Evolutionary conservation across 306 rosid species (phyloP).

Genomic region (Vigna hirtella): DNA sequence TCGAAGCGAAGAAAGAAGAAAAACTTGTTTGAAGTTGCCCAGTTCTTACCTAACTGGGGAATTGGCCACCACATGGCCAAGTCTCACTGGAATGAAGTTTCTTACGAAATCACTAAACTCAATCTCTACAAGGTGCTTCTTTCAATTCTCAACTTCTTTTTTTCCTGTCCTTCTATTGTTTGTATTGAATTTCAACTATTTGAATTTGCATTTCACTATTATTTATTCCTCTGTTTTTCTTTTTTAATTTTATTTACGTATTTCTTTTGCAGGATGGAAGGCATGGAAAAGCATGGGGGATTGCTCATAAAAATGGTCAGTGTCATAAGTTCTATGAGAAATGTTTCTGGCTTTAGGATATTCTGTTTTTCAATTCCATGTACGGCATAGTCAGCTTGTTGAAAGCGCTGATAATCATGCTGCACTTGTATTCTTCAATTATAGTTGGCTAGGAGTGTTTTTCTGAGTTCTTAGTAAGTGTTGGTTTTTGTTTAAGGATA

Average conservation of each 20-base stretch:
- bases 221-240: neutral
- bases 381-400: neutral
- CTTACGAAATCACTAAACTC: conserved; percentile 87
- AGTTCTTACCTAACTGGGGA: conserved; percentile 93
- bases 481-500: too few species aligned
- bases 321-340: neutral
- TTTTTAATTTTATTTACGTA: neutral
- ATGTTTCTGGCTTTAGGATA: neutral
- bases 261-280: conserved; percentile 69
- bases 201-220: neutral
- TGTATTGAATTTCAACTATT: neutral
- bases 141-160: neutral
- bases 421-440: neutral
- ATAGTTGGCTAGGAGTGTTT: neutral
- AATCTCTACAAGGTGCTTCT: conserved; percentile 86
- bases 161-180: neutral
- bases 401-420: neutral
- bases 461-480: neutral
- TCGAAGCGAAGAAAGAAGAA: conserved; percentile 84
- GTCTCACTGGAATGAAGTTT: conserved; percentile 82
- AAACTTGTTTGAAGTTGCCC: conserved; percentile 91
- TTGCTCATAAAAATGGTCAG: conserved; percentile 84
- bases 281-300: conserved; percentile 99
- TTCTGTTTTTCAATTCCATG: neutral
- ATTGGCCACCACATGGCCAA: conserved; percentile 91